phyloP scores from a whole-genome alignment of 179 eudicot genomes.

The Silene noctiflora region DNA sequence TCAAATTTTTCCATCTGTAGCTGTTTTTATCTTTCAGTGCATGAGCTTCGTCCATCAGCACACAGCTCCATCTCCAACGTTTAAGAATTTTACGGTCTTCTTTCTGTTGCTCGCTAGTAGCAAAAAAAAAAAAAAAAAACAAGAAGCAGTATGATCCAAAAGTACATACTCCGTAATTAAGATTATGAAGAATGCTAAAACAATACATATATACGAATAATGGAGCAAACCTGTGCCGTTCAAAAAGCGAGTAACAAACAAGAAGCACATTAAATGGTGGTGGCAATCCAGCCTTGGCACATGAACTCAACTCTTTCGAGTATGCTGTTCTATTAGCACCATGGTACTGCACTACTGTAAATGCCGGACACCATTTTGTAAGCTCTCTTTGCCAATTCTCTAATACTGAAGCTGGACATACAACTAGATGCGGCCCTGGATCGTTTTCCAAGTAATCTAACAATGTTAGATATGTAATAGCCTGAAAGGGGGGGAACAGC shows the following conservation, averaged over 20 bases:
- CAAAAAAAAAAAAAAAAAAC: constrained; percentile 30
- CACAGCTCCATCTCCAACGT: constrained; percentile 91
- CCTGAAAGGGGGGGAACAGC: constrained; percentile 42
- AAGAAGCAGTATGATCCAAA: constrained; percentile 14
- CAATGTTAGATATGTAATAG: constrained; percentile 82
- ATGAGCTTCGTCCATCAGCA: constrained; percentile 99
- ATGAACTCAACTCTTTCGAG: constrained; percentile 68
- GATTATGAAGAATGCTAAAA: constrained; percentile 7
- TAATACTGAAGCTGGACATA: constrained; percentile 95
- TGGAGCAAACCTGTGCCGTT: constrained; percentile 76
- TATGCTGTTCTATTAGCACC: constrained; percentile 77
- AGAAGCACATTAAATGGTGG: constrained; percentile 93
- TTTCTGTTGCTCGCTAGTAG: constrained; percentile 90
- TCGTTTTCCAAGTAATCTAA: constrained; percentile 83
- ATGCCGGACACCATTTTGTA: constrained; percentile 87
- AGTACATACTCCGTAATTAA: background rate
- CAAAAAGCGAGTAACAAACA: constrained; percentile 92
- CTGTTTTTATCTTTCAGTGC: constrained; percentile 90
- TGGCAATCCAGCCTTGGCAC: constrained; percentile 68
- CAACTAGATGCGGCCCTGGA: constrained; percentile 94
- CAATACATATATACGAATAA: constrained; percentile 10
- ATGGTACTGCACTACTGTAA: constrained; percentile 78
- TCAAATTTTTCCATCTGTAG: constrained; percentile 96
- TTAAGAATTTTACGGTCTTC: constrained; percentile 86
- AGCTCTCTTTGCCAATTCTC: constrained; percentile 99